Conservation (phyloP, 1,284 basidiomycete genomes). For the Sporisorium iseilematis-ciliati region DNA sequence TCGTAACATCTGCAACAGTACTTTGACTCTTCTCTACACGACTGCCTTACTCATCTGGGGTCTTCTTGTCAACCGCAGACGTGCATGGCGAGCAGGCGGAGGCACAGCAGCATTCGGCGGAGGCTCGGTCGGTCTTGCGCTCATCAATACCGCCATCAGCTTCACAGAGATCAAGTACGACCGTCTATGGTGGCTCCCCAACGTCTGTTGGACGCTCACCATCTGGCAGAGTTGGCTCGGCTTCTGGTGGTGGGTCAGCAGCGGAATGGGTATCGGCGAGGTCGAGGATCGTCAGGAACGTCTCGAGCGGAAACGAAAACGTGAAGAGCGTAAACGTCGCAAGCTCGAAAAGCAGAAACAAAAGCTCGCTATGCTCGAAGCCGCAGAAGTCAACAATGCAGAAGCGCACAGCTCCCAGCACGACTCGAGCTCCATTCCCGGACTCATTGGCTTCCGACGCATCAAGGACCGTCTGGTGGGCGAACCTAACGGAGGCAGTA, state of each 20-base stretch:
- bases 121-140: slow-evolving; percentile 59
- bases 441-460: slow-evolving; percentile 48
- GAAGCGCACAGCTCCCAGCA: slow-evolving; percentile 45
- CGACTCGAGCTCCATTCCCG: slow-evolving; percentile 50
- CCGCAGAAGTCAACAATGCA: slow-evolving; percentile 23
- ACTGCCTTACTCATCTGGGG: slow-evolving; percentile 92
- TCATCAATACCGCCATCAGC: slow-evolving; percentile 66
- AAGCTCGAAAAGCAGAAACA: slow-evolving; percentile 53
- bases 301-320: slow-evolving; percentile 51
- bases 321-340: slow-evolving; percentile 50
- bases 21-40: slow-evolving; percentile 92
- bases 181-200: slow-evolving; percentile 67
- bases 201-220: slow-evolving; percentile 66
- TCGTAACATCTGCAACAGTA: slow-evolving; percentile 94
- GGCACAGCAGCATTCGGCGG: slow-evolving; percentile 94
- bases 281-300: slow-evolving; percentile 66
- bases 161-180: slow-evolving; percentile 68
- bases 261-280: slow-evolving; percentile 70
- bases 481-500: slow-evolving; percentile 26
- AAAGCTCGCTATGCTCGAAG: slow-evolving; percentile 35
- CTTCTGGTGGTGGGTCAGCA: slow-evolving; percentile 70
- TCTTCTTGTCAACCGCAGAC: slow-evolving; percentile 84
- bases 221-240: slow-evolving; percentile 70
- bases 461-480: slow-evolving; percentile 49
- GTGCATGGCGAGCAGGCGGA: slow-evolving; percentile 90